These are phyloP conservation scores for Codiaeum variegatum DNA, from an alignment of 441 rosid species.

Conservation along the genomic window DNA sequence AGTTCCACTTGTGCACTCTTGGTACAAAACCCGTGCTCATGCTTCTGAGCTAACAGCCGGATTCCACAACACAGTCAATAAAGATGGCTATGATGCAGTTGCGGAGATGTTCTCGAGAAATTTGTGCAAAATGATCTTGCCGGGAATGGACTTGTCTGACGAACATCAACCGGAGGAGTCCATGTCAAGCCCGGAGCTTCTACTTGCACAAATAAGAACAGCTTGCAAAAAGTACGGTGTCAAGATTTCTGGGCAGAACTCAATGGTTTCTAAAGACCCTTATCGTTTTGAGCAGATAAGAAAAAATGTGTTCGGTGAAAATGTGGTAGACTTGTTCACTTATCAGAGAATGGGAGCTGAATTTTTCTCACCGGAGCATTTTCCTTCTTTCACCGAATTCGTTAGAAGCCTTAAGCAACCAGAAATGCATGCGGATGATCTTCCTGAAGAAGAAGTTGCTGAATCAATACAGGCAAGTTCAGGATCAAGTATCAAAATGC, in stretches of 20 bases:
- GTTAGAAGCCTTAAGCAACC: constrained; percentile 54
- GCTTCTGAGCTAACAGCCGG: constrained; percentile 82
- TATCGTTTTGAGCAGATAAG: constrained; percentile 61
- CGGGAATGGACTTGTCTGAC: constrained; percentile 77
- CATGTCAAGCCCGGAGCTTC: constrained; percentile 59
- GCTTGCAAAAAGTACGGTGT: constrained; percentile 67
- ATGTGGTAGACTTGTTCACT: constrained; percentile 46
- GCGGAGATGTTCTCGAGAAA: constrained; percentile 59
- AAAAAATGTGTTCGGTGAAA: constrained; percentile 43
- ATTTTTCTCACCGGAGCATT: constrained; percentile 92
- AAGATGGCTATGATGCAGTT: constrained; percentile 58
- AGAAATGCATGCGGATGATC: constrained; percentile 49
- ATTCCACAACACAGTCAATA: constrained; percentile 49
- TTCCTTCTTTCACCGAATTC: constrained; percentile 65
- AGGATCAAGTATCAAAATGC: constrained; percentile 38
- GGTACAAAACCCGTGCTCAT: constrained; percentile 66
- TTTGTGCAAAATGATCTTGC: constrained; percentile 76
- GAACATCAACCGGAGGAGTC: constrained; percentile 43
- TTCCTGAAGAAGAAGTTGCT: constrained; percentile 27
- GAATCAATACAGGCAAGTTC: constrained; percentile 30
- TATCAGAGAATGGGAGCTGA: constrained; percentile 95
- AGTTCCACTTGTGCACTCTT: constrained; percentile 67
- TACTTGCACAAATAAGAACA: constrained; percentile 50
- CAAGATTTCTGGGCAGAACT: constrained; percentile 70
- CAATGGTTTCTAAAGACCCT: constrained; percentile 30